Conservation (phyloP, 2,329 filamentous ascomycete genomes). For the Aspergillus awamori region DNA sequence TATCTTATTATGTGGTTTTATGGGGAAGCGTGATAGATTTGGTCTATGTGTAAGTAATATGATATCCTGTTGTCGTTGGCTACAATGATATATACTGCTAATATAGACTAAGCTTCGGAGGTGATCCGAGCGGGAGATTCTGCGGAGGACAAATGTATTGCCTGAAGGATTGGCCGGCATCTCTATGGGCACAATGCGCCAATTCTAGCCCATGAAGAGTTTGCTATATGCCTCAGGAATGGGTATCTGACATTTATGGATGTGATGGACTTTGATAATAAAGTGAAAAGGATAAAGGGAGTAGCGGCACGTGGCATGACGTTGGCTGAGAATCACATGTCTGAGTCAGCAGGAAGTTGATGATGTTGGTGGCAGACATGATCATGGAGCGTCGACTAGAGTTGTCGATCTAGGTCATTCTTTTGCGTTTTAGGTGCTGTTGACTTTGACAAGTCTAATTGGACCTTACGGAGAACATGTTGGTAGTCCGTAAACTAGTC, state of each 20-base stretch:
- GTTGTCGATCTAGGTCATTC: neutral
- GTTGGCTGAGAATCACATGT: slow-evolving; percentile 13
- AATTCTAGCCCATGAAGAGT: no score
- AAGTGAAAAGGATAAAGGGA: neutral
- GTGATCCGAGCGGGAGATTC: neutral
- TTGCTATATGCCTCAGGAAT: no score
- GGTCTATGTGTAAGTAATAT: neutral
- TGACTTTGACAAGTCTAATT: no score
- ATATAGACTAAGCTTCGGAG: neutral
- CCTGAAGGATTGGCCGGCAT: slow-evolving; percentile 5
- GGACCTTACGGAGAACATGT: no score
- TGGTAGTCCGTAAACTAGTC: no score
- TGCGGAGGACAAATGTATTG: slow-evolving; percentile 13
- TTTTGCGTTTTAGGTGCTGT: no score
- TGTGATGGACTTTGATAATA: neutral
- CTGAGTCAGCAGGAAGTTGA: slow-evolving; percentile 12
- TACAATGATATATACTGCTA: neutral
- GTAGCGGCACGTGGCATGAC: slow-evolving; percentile 8
- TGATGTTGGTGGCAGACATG: neutral
- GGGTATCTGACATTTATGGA: no score
- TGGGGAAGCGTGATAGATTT: neutral
- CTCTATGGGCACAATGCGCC: neutral
- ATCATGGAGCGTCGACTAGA: neutral
- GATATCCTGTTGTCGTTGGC: neutral
- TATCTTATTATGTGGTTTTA: neutral